phyloP scores from a whole-genome alignment of 176 grass and related monocot species.

The Eragrostis curvula region DNA sequence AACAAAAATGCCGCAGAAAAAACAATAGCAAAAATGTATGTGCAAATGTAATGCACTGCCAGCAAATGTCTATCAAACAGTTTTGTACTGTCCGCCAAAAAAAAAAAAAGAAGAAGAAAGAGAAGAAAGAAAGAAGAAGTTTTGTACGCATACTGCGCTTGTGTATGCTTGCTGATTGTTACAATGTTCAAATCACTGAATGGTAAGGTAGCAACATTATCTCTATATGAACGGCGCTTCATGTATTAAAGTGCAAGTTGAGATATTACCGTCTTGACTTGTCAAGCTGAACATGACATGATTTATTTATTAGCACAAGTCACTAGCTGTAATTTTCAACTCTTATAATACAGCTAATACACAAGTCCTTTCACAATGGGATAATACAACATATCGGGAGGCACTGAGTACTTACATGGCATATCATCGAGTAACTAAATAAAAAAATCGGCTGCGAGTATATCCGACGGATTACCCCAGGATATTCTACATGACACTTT shows the following conservation, averaged over 20 bases:
- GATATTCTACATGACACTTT: constrained; percentile 56
- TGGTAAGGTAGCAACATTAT: not conserved
- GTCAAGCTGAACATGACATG: not conserved
- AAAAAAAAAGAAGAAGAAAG: no score
- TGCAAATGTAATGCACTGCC: no score
- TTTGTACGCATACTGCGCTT: no score
- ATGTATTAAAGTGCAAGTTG: not conserved
- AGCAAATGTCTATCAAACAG: no score
- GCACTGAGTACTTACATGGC: constrained; percentile 5
- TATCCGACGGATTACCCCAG: constrained; percentile 38
- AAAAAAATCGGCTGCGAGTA: not conserved
- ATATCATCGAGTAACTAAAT: not conserved
- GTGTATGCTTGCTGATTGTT: not conserved
- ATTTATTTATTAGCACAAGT: not conserved
- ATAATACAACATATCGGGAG: constrained; percentile 28
- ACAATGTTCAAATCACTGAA: not conserved
- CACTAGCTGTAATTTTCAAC: not conserved
- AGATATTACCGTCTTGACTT: not conserved
- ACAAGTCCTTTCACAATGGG: constrained; percentile 1
- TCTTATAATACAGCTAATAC: constrained; percentile 17
- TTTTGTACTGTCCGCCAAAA: no score
- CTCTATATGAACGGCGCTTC: not conserved
- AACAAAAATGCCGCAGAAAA: no score
- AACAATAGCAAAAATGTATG: no score
- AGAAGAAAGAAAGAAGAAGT: no score